Evolutionary conservation across 2,329 filamentous ascomycete species (phyloP).

Genomic region (Ophiostoma fasciatum): DNA sequence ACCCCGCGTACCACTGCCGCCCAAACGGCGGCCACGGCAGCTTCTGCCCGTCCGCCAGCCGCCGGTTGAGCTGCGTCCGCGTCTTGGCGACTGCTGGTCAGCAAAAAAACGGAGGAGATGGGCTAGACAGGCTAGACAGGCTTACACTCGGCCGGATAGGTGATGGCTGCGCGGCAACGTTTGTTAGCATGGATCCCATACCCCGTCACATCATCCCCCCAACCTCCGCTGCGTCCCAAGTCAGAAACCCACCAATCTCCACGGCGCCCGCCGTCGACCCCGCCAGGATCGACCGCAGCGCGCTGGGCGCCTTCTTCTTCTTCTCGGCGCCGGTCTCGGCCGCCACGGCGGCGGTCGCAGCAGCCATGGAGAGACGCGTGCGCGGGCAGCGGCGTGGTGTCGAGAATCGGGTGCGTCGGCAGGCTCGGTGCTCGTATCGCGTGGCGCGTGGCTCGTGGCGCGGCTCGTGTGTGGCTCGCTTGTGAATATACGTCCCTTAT

Average conservation of each 20-base stretch:
- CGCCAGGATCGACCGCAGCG: constrained; percentile 77
- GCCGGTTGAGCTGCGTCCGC: constrained; percentile 78
- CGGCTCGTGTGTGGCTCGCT: too few species aligned
- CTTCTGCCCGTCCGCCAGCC: constrained; percentile 67
- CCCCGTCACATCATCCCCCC: too few species aligned
- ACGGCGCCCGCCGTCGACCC: constrained; percentile 88
- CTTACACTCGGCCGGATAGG: constrained; percentile 85
- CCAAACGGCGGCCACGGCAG: constrained; percentile 92
- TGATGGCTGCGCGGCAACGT: constrained; percentile 53
- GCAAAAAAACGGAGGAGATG: too few species aligned
- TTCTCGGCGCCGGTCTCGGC: constrained; percentile 6
- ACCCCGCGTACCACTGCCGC: constrained; percentile 91
- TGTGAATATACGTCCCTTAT: too few species aligned
- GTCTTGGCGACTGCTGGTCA: constrained; percentile 74
- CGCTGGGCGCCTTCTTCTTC: constrained; percentile 47
- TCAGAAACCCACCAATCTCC: constrained; percentile 56
- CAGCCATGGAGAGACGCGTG: too few species aligned
- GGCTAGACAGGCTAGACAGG: constrained; percentile 5
- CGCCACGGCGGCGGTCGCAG: background rate
- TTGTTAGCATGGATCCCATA: too few species aligned
- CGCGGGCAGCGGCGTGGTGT: too few species aligned
- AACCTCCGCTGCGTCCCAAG: too few species aligned
- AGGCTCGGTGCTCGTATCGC: too few species aligned
- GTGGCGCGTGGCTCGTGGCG: too few species aligned
- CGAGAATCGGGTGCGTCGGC: too few species aligned